These are phyloP conservation scores for Colletotrichum cordylinicola DNA, from an alignment of 2,329 filamentous ascomycete species.

Conservation along the genomic window DNA sequence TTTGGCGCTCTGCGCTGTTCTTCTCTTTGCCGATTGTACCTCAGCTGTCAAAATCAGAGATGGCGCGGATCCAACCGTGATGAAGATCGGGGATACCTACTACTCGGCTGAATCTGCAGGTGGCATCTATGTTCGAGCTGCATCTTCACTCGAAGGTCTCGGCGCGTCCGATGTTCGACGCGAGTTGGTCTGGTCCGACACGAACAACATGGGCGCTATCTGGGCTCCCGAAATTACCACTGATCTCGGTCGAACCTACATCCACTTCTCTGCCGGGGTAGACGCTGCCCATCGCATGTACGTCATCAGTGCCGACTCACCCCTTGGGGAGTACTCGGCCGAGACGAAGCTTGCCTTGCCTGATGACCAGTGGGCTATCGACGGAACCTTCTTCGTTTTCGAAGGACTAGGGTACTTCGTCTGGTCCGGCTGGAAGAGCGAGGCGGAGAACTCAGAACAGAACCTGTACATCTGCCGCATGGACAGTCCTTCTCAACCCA, in stretches of 20 bases:
- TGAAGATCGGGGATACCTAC: slow-evolving; percentile 24
- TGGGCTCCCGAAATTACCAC: slow-evolving; percentile 28
- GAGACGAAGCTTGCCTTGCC: slow-evolving; percentile 26
- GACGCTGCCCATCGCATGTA: slow-evolving; percentile 28
- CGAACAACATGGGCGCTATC: slow-evolving; percentile 9
- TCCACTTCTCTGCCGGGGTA: slow-evolving; percentile 26
- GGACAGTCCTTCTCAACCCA: slow-evolving; percentile 23
- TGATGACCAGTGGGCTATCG: slow-evolving; percentile 30
- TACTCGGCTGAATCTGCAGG: slow-evolving; percentile 28
- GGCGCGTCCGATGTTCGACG: background rate
- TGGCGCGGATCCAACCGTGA: slow-evolving; percentile 26
- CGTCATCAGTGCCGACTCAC: slow-evolving; percentile 25
- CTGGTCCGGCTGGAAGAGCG: slow-evolving; percentile 29
- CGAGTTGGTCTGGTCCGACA: slow-evolving; percentile 26
- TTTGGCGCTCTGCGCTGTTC: background rate
- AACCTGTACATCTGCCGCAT: slow-evolving; percentile 29
- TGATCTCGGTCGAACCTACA: slow-evolving; percentile 22
- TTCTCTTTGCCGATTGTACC: slow-evolving; percentile 14
- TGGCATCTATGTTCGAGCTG: slow-evolving; percentile 25
- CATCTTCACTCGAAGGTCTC: slow-evolving; percentile 23
- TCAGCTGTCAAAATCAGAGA: slow-evolving; percentile 10
- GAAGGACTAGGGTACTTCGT: slow-evolving; percentile 27
- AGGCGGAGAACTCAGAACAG: slow-evolving; percentile 22
- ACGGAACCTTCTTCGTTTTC: slow-evolving; percentile 26
- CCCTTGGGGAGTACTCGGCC: slow-evolving; percentile 19